Percentiles rank a stretch among this genome's conserved stretches.
Conservation (phyloP, 2,329 filamentous ascomycete genomes). For the Pezicula neosporulosa region DNA sequence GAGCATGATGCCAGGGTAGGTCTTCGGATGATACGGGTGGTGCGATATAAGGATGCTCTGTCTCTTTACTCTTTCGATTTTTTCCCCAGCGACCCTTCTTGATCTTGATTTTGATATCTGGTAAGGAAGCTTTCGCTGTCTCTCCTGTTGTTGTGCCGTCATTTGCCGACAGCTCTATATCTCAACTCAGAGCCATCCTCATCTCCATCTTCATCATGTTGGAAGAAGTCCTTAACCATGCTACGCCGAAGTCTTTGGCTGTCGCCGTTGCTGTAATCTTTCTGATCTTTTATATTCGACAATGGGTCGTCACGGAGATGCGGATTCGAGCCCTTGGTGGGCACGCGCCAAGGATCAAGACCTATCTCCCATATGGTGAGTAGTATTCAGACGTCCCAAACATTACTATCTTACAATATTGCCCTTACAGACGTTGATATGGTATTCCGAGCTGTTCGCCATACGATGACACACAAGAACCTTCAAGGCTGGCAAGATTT, state of each 20-base stretch:
- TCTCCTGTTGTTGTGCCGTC: no score
- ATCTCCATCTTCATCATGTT: constrained; percentile 12
- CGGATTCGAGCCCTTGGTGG: constrained; percentile 44
- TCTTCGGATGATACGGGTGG: no score
- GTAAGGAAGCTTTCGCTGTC: no score
- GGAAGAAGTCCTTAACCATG: constrained; percentile 33
- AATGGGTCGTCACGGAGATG: constrained; percentile 37
- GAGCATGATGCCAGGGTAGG: no score
- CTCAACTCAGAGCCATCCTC: no score
- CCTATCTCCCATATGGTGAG: constrained; percentile 44
- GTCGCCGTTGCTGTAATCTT: constrained; percentile 11
- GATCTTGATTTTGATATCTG: no score
- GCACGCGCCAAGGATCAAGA: constrained; percentile 33
- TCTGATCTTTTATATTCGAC: constrained; percentile 24
- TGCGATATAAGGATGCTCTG: no score
- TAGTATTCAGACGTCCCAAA: background rate
- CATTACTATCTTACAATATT: background rate
- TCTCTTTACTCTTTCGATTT: no score
- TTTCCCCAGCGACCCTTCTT: no score
- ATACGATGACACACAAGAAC: constrained; percentile 50
- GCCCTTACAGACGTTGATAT: constrained; percentile 58
- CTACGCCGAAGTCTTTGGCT: constrained; percentile 33
- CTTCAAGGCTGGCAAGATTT: constrained; percentile 57
- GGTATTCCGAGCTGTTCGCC: constrained; percentile 51
- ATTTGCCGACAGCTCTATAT: no score